phyloP scores from a whole-genome alignment of 2,329 filamentous ascomycete genomes.

The Aspergillus sp. region DNA sequence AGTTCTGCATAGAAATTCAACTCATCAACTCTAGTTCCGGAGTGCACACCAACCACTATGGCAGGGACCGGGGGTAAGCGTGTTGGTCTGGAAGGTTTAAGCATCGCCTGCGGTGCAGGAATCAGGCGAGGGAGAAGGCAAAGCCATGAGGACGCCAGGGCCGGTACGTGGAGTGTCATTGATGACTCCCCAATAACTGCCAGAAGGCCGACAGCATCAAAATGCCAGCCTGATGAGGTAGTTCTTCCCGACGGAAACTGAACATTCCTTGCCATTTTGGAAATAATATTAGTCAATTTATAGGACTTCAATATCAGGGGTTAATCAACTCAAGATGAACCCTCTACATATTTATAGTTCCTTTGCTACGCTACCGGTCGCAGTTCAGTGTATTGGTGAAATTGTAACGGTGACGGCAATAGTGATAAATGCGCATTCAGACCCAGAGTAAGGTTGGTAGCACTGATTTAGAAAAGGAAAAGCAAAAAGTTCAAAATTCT shows the following conservation, averaged over 20 bases:
- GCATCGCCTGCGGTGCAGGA: slow-evolving; percentile 59
- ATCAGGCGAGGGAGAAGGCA: slow-evolving; percentile 58
- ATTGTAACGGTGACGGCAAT: no score
- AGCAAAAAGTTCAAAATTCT: no score
- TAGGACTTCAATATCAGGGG: no score
- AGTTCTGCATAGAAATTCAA: slow-evolving; percentile 39
- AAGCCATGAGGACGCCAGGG: slow-evolving; percentile 54
- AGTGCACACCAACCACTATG: slow-evolving; percentile 55
- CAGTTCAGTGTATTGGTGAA: no score
- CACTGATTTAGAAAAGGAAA: no score
- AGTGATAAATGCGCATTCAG: no score
- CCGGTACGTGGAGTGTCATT: slow-evolving; percentile 55
- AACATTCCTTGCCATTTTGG: neutral
- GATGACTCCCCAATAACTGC: slow-evolving; percentile 60
- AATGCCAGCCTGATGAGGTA: slow-evolving; percentile 11
- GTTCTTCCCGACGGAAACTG: slow-evolving; percentile 1
- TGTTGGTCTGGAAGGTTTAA: slow-evolving; percentile 51
- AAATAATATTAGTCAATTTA: neutral
- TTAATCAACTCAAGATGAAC: no score
- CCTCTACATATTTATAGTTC: no score
- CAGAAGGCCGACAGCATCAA: slow-evolving; percentile 60
- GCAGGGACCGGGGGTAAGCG: slow-evolving; percentile 54
- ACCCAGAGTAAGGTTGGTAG: no score
- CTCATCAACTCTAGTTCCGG: slow-evolving; percentile 37
- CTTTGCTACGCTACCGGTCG: no score